A percentile compares a stretch with the other conserved stretches of the same genome.
phyloP scores from a whole-genome alignment of 257 asterid genomes.

The Capsicum pubescens region DNA sequence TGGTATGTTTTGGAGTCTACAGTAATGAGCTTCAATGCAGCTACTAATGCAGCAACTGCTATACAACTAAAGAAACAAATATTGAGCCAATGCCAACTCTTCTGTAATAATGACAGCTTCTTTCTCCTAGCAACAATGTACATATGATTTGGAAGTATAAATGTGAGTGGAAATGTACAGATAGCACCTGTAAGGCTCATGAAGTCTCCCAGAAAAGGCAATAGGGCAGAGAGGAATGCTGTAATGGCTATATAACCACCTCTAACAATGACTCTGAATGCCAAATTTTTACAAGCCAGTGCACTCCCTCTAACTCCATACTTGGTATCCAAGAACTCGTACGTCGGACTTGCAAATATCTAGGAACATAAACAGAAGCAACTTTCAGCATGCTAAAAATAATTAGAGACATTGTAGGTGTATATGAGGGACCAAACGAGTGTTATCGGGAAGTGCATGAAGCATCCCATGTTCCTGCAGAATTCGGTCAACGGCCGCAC shows the following conservation, averaged over 20 bases:
- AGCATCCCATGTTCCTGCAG: neutral
- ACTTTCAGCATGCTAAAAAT: neutral
- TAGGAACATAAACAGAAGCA: constrained; percentile 34
- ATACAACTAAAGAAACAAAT: constrained; percentile 59
- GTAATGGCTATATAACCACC: constrained; percentile 79
- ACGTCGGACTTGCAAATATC: constrained; percentile 97
- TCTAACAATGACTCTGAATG: constrained; percentile 72
- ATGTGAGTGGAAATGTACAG: constrained; percentile 92
- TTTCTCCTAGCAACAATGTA: constrained; percentile 69
- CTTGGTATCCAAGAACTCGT: constrained; percentile 85
- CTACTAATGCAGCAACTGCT: constrained; percentile 67
- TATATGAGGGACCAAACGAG: neutral
- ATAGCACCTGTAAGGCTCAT: constrained; percentile 97
- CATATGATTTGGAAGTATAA: constrained; percentile 99
- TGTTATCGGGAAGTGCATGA: neutral
- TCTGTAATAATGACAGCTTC: constrained; percentile 55
- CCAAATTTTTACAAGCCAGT: constrained; percentile 62
- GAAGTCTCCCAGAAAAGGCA: constrained; percentile 95
- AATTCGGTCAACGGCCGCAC: neutral
- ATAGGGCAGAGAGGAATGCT: constrained; percentile 73
- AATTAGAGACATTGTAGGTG: neutral
- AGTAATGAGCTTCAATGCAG: constrained; percentile 74
- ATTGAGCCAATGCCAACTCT: constrained; percentile 92
- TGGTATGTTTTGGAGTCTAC: constrained; percentile 66
- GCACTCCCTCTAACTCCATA: constrained; percentile 73